phyloP scores from a whole-genome alignment of 805 yeast species.

The Candida maltosa region DNA sequence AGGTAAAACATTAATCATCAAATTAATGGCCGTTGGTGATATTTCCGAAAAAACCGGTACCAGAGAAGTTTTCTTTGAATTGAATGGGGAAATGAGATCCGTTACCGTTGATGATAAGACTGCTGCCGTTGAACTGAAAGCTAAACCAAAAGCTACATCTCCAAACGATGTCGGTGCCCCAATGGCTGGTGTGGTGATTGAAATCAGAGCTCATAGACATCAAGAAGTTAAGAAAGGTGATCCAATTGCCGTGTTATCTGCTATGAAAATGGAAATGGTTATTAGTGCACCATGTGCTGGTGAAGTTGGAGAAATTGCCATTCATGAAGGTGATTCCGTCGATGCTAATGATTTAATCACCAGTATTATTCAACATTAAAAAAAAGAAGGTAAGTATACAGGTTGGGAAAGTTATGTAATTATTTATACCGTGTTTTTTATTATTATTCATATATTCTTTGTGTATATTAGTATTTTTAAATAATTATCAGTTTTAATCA shows the following conservation, averaged over 20 bases:
- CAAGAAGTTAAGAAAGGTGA: constrained; percentile 94
- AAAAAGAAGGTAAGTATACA: too few relatives aligned
- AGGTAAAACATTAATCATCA: constrained; percentile 91
- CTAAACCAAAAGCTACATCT: constrained; percentile 91
- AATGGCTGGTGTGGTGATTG: constrained; percentile 98
- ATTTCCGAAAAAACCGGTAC: constrained; percentile 79
- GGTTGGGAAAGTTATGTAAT: background rate
- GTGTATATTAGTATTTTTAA: constrained; percentile 1
- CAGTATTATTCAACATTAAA: constrained; percentile 23
- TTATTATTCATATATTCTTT: background rate
- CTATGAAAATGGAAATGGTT: constrained; percentile 99
- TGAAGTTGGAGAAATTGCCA: constrained; percentile 68
- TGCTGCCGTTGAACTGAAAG: constrained; percentile 77
- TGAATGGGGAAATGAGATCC: constrained; percentile 97
- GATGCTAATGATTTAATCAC: constrained; percentile 87
- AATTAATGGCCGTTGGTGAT: constrained; percentile 90
- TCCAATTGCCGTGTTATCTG: constrained; percentile 87
- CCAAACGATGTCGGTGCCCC: constrained; percentile 96
- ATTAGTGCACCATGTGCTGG: constrained; percentile 91
- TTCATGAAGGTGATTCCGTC: constrained; percentile 90
- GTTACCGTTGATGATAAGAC: constrained; percentile 87
- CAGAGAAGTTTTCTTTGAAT: constrained; percentile 95
- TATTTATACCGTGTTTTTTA: too few relatives aligned
- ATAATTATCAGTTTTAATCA: background rate
- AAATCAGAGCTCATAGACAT: constrained; percentile 86